Evolutionary conservation across 495 filamentous ascomycete genomes (phyloP).

Genomic region (Xylaria bambusicola): DNA sequence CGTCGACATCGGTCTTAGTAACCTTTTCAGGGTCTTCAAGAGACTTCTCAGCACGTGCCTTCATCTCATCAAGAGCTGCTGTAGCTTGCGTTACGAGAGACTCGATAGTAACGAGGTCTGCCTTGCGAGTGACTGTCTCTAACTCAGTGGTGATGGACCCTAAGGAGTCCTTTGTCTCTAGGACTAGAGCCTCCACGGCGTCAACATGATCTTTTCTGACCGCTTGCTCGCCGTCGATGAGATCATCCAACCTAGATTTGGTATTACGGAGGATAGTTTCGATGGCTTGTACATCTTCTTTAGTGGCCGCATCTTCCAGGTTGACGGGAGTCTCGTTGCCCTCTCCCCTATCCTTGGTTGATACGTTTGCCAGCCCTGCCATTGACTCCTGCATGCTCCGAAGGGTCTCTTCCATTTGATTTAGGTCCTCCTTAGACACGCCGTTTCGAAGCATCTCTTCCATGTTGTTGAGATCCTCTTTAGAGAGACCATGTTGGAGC

Average conservation of each 20-base stretch:
- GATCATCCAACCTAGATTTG: slow-evolving; percentile 78
- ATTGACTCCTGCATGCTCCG: slow-evolving; percentile 42
- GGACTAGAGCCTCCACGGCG: slow-evolving; percentile 66
- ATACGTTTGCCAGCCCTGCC: slow-evolving; percentile 15
- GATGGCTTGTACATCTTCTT: slow-evolving; percentile 83
- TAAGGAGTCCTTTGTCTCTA: slow-evolving; percentile 70
- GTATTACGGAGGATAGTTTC: slow-evolving; percentile 84
- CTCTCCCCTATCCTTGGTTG: slow-evolving; percentile 18
- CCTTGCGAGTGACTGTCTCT: slow-evolving; percentile 67
- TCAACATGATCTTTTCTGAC: slow-evolving; percentile 78
- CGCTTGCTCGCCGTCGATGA: slow-evolving; percentile 62
- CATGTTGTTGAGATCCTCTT: slow-evolving; percentile 79
- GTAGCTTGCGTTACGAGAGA: slow-evolving; percentile 74
- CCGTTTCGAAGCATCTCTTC: slow-evolving; percentile 81
- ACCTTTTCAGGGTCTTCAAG: slow-evolving; percentile 65
- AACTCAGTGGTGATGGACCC: slow-evolving; percentile 58
- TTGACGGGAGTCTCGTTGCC: slow-evolving; percentile 29
- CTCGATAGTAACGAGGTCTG: slow-evolving; percentile 76
- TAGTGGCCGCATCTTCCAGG: slow-evolving; percentile 48
- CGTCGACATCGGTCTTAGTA: slow-evolving; percentile 76
- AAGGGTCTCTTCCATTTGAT: slow-evolving; percentile 57
- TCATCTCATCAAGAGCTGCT: slow-evolving; percentile 73
- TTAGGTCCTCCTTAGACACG: slow-evolving; percentile 77
- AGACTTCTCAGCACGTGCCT: slow-evolving; percentile 63
- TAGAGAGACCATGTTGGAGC: slow-evolving; percentile 48